Evolutionary conservation across 1,139 yeast species (phyloP).

Genomic region (Yamadazyma diddensiae): DNA sequence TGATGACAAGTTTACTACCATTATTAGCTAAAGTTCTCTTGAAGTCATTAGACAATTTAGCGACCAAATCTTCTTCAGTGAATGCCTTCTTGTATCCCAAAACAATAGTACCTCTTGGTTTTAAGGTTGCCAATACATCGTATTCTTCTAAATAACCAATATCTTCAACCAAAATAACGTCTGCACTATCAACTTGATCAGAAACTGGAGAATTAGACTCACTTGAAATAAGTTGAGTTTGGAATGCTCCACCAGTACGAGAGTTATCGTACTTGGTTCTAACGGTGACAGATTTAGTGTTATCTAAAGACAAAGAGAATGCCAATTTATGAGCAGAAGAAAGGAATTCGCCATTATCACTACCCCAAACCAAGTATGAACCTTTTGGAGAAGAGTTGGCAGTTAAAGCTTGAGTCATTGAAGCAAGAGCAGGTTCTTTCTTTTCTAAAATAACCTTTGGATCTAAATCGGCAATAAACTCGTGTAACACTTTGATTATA

Average conservation of each 20-base stretch:
- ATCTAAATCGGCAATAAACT: constrained; percentile 38
- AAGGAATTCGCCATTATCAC: constrained; percentile 55
- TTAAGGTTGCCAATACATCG: constrained; percentile 61
- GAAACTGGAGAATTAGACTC: constrained; percentile 23
- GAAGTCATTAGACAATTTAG: constrained; percentile 50
- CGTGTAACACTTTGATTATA: constrained; percentile 45
- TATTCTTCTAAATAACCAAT: constrained; percentile 49
- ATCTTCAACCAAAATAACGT: constrained; percentile 64
- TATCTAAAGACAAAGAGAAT: constrained; percentile 68
- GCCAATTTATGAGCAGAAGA: constrained; percentile 67
- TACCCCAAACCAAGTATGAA: constrained; percentile 63
- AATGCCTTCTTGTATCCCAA: constrained; percentile 26
- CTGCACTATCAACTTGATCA: constrained; percentile 53
- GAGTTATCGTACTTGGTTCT: constrained; percentile 71
- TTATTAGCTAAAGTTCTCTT: constrained; percentile 55
- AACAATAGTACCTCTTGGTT: constrained; percentile 53
- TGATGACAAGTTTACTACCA: constrained; percentile 47
- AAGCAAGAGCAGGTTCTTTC: constrained; percentile 5
- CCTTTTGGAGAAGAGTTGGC: constrained; percentile 48
- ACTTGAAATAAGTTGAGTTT: constrained; percentile 62
- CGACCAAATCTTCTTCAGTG: constrained; percentile 43
- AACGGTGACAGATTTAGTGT: constrained; percentile 49
- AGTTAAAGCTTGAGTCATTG: constrained; percentile 20
- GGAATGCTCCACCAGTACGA: constrained; percentile 72
- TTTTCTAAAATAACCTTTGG: constrained; percentile 14